Base-by-base conservation (phyloP, 1,284 basidiomycete species). In the Ganoderma meredithae region DNA sequence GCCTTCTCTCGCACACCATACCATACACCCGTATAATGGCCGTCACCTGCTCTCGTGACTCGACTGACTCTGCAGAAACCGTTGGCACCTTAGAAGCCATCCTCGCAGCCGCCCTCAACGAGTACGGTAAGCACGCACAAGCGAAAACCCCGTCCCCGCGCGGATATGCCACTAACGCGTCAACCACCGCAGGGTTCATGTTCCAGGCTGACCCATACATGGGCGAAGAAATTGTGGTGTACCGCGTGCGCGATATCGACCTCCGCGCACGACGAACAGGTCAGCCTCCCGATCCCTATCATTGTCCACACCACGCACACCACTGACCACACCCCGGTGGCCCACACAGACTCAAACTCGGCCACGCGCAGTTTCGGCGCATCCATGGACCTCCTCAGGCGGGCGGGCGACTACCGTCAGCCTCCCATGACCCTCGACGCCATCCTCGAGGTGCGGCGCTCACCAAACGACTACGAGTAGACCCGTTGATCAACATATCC, bases 331-430 rank as follows among this genome's bases (percentile, higher is more conserved):
- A n/a, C 15, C 9, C 55, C 17, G 31, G 55, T 58, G 55, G 36
- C 36, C 36, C 36, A n/a, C 31, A 1, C 58, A 66, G 65, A 66
- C 65, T 66, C 65, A 22, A 66, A 66, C 52, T 33, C n/a, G 15
- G n/a, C 43, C 53, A 66, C 65, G n/a, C 65, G 60, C 36, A 66
- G 65, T 41, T 66, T 66, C 53, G 65, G 65, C 7, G 60, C 56
- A 33, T 66, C 60, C 19, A 47, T 49, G 1, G 60, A 66, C 53
- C 31, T 66, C 27, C 17, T 61, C 13, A 15, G 39, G 27, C 15
- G 31, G 27, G 60, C 43, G 27, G 33, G 33, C 17, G 39, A 40
- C 47, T 27, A 17, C n/a, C 58, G 52, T 58, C 65, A 66, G 60
- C 47, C 40, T 40, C n/a, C 60, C 5, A 36, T 36, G 13, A 39